Evolutionary conservation across 2,329 filamentous ascomycete genomes (phyloP).

Genomic region (Xylariales sp.): DNA sequence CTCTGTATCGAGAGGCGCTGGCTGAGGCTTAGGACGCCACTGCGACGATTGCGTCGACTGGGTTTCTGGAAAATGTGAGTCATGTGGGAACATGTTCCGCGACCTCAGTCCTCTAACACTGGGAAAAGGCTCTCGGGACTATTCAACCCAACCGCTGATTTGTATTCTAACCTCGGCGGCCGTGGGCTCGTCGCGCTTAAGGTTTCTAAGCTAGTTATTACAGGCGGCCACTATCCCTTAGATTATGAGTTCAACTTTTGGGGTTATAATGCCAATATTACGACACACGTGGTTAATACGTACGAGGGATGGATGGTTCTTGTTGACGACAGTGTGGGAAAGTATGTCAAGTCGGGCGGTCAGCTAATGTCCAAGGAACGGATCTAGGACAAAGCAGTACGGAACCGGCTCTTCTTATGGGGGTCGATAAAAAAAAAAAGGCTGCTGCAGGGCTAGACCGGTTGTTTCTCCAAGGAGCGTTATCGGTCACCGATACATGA

Average conservation of each 20-base stretch:
- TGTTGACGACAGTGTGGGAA: slow-evolving; percentile 59
- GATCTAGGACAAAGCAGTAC: slow-evolving; percentile 52
- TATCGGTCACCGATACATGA: background rate
- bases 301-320: slow-evolving; percentile 58
- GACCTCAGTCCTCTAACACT: slow-evolving; percentile 3
- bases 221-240: slow-evolving; percentile 63
- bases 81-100: slow-evolving; percentile 24
- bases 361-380: slow-evolving; percentile 46
- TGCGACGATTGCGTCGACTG: slow-evolving; percentile 59
- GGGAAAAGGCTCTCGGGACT: slow-evolving; percentile 55
- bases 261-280: slow-evolving; percentile 52
- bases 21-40: slow-evolving; percentile 54
- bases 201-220: slow-evolving; percentile 62
- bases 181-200: slow-evolving; percentile 56
- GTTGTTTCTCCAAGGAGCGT: slow-evolving; percentile 34
- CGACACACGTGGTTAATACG: slow-evolving; percentile 58
- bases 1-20: slow-evolving; percentile 58
- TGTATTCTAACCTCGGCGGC: slow-evolving; percentile 54
- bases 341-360: slow-evolving; percentile 55
- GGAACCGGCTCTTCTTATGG: slow-evolving; percentile 57
- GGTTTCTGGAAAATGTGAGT: slow-evolving; percentile 57
- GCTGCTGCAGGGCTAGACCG: slow-evolving; percentile 29
- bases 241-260: slow-evolving; percentile 63
- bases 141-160: slow-evolving; percentile 58
- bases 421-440: slow-evolving; percentile 23